Evolutionary conservation across 192 early-diverging fungal genomes (phyloP), one percentile per base, ranked within the genome.

Genomic region (Coemansia sp.): DNA sequence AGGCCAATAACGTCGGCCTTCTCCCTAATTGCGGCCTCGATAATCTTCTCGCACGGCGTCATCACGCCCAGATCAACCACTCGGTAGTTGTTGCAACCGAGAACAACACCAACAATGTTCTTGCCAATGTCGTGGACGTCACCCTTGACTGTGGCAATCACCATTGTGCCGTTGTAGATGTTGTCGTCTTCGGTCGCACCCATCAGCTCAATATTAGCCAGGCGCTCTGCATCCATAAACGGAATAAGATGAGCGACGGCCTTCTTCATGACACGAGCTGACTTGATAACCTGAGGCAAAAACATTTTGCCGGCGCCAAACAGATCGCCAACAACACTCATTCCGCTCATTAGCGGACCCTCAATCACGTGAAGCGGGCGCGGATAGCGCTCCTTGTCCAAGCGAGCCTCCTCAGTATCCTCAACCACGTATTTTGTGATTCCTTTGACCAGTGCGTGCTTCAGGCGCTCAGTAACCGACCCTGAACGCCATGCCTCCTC

Each of bases 81-180:
- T 62, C 86, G 86, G 73, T 98, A 98, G 75, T 96, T 96, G 84
- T 98, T 98, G 87, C 95, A 98, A 26, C 95, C 95, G 47, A 98
- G 79, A 48, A 98, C 95, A 35, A 98, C 95, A 19, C 90, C 93
- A 48, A 93, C 92, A 85, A 98, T 98, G 81, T 98, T 98, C 84
- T 96, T 98, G 38, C 95, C 95, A 69, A 98, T 98, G 78, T 96
- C 94, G 82, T 98, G 95, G 27, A 98, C 95, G 80, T 96, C 95
- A 19, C 94, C 94, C 85, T 96, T 96, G 63, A 98, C 95, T 0
- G 95, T 98, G 27, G 95, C 95, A 82, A 98, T 84, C 10, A 98
- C 83, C 19, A 98, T 85, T 0, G 90, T 92, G 55, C 95, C 95
- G 59, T 91, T 90, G 83, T 94, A 92, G 57, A 89, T 86, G 73